Conservation (phyloP, 768 basidiomycete genomes). For the Scleroderma citrinum region DNA sequence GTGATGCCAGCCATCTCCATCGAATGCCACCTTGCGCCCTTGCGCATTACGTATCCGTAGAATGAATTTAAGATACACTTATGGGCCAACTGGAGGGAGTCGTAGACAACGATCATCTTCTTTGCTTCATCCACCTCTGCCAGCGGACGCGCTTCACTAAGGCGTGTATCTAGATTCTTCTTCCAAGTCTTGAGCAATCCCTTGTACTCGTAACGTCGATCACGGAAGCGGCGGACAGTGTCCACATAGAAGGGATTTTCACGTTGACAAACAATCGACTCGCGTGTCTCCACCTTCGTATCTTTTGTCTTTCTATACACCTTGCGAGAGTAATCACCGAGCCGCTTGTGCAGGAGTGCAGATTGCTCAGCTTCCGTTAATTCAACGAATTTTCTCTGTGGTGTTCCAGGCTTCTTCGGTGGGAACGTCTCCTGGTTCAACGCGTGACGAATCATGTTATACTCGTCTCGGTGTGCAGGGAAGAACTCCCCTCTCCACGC, state of each 20-base stretch:
- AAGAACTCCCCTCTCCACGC: conserved; percentile 99
- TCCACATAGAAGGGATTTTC: conserved; percentile 99
- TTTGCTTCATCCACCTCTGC: conserved; percentile 94
- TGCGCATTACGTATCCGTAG: conserved; percentile 99
- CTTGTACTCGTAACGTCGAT: conserved; percentile 98
- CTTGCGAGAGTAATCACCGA: conserved; percentile 97
- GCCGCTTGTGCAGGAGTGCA: conserved; percentile 87
- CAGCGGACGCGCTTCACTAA: conserved; percentile 63
- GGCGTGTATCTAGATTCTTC: conserved; percentile 83
- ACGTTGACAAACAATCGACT: conserved; percentile 93
- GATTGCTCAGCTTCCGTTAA: conserved; percentile 83
- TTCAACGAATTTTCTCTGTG: conserved; percentile 78
- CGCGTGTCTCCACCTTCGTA: conserved; percentile 89
- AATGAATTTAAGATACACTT: conserved; percentile 99
- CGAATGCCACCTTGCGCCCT: conserved; percentile 98
- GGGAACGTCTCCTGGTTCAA: conserved; percentile 94
- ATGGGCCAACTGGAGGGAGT: conserved; percentile 97
- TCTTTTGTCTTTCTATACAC: conserved; percentile 99
- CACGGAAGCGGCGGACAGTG: conserved; percentile 94
- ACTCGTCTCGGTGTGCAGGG: conserved; percentile 94
- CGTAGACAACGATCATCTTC: conserved; percentile 98
- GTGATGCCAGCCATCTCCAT: conserved; percentile 99
- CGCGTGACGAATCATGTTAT: conserved; percentile 97
- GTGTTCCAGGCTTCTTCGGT: conserved; percentile 63
- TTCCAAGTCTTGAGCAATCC: conserved; percentile 99